Percentiles rank a stretch among this genome's conserved stretches.
These are phyloP conservation scores for Vanilla planifolia DNA, from an alignment of 106 monocot species.

Conservation along the genomic window DNA sequence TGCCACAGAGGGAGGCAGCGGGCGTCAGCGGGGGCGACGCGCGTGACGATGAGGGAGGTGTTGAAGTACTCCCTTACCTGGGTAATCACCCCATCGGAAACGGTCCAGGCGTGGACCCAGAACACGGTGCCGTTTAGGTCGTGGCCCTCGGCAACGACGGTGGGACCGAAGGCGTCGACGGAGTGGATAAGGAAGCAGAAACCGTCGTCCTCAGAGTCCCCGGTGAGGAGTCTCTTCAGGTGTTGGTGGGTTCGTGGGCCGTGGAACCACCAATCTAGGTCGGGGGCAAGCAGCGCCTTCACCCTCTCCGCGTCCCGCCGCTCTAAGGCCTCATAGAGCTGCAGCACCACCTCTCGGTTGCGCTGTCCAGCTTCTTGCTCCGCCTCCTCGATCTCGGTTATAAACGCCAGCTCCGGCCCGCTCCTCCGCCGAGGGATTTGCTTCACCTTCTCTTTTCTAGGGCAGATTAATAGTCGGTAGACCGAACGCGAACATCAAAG, in stretches of 20 bases:
- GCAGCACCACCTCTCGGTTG: constrained; percentile 18
- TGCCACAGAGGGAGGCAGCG: constrained; percentile 16
- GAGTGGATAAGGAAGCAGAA: constrained; percentile 24
- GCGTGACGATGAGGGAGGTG: constrained; percentile 60
- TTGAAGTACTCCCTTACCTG: constrained; percentile 79
- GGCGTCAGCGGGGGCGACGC: neutral
- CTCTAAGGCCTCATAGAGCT: constrained; percentile 27
- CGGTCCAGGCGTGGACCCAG: constrained; percentile 53
- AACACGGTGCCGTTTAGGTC: constrained; percentile 9
- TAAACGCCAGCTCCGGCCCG: constrained; percentile 5
- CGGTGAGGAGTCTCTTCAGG: constrained; percentile 41
- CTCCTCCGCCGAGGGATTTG: no score
- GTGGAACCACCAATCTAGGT: constrained; percentile 61
- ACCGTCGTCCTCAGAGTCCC: neutral
- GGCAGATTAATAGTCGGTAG: no score
- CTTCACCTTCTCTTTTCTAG: no score
- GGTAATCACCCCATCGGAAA: constrained; percentile 35
- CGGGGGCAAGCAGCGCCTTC: constrained; percentile 26
- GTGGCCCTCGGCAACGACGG: constrained; percentile 37
- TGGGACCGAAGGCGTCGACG: constrained; percentile 32
- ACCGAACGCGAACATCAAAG: no score
- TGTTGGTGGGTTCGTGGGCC: constrained; percentile 44
- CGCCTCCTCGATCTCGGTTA: neutral
- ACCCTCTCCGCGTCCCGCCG: constrained; percentile 22
- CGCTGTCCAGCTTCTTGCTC: constrained; percentile 1